Conservation (phyloP, 2,329 filamentous ascomycete species). For the Fusarium liriodendri region DNA sequence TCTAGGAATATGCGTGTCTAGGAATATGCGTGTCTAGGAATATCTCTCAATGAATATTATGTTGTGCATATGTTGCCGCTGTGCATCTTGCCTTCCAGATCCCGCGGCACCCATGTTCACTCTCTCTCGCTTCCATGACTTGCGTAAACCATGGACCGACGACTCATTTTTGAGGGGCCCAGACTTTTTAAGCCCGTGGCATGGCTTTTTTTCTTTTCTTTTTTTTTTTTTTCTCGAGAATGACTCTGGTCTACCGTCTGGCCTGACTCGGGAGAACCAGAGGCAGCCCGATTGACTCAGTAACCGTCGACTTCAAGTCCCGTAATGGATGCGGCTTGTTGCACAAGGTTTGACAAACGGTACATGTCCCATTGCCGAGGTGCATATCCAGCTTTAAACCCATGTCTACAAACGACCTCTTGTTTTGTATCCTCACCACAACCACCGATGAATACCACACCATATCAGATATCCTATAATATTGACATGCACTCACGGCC, state of each 20-base stretch:
- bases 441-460: neutral
- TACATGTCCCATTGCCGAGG: neutral
- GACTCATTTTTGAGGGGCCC: conserved; percentile 3
- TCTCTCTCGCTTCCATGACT: neutral
- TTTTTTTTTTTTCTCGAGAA: neutral
- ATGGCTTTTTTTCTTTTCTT: too few relatives aligned
- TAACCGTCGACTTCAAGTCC: neutral
- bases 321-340: neutral
- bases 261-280: conserved; percentile 31
- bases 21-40: conserved; percentile 20
- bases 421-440: neutral
- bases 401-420: neutral
- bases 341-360: conserved; percentile 14
- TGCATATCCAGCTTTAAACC: neutral
- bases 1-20: neutral
- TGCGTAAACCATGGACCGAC: conserved; percentile 5
- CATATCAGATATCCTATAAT: neutral
- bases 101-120: conserved; percentile 26
- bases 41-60: conserved; percentile 29
- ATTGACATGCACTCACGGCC: neutral
- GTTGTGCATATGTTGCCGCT: conserved; percentile 39
- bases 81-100: conserved; percentile 31
- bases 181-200: neutral
- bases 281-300: conserved; percentile 28
- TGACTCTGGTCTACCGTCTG: conserved; percentile 17